phyloP scores from a whole-genome alignment of 768 basidiomycete genomes.

The Trametes gibbosa region DNA sequence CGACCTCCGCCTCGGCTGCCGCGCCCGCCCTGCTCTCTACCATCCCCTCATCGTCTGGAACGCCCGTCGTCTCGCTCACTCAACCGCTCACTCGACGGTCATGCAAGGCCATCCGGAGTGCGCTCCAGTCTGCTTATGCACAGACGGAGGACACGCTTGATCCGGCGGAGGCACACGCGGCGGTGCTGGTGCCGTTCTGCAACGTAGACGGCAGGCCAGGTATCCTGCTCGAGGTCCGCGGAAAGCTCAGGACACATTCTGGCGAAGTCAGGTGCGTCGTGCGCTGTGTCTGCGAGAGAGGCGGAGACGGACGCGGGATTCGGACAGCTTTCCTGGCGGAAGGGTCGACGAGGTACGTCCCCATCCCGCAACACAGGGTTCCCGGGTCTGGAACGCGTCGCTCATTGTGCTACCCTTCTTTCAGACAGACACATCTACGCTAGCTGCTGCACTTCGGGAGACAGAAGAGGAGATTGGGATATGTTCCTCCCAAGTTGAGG shows the following conservation, averaged over 20 bases:
- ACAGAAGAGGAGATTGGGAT: conserved; percentile 74
- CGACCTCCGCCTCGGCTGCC: conserved; percentile 12
- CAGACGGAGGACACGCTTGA: conserved; percentile 20
- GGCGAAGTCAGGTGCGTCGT: conserved; percentile 74
- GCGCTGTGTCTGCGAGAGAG: neutral
- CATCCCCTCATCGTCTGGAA: conserved; percentile 5
- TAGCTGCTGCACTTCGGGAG: conserved; percentile 65
- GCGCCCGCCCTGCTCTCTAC: neutral
- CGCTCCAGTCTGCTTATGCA: conserved; percentile 23
- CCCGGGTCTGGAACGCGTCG: neutral
- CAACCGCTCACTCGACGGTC: conserved; percentile 37
- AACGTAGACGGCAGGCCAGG: conserved; percentile 67
- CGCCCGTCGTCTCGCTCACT: conserved; percentile 30
- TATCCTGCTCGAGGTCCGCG: conserved; percentile 70
- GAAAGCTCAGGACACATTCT: conserved; percentile 62
- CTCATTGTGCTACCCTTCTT: neutral
- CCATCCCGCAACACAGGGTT: neutral
- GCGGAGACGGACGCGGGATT: neutral
- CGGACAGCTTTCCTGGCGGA: conserved; percentile 70
- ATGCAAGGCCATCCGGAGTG: conserved; percentile 30
- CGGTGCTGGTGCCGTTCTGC: conserved; percentile 75
- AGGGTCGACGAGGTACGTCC: conserved; percentile 57
- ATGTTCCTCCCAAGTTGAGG: conserved; percentile 53
- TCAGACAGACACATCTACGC: conserved; percentile 52
- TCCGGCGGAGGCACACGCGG: conserved; percentile 48